These are phyloP conservation scores for Echium plantagineum DNA, from an alignment of 257 asterid species.

Conservation along the genomic window DNA sequence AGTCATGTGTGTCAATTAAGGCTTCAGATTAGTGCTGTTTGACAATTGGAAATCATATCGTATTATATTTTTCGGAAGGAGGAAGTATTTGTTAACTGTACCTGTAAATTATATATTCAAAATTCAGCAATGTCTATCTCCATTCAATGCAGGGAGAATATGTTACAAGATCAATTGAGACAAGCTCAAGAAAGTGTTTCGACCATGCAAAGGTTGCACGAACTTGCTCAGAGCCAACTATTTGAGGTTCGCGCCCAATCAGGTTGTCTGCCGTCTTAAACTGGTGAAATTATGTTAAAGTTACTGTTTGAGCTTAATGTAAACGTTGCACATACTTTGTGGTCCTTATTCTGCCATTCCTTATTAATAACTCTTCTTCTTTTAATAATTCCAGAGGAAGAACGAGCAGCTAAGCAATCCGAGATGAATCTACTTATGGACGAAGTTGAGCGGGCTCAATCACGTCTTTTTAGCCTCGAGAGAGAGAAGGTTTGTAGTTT, in stretches of 20 bases:
- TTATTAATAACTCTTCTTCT: conserved; percentile 13
- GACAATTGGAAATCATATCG: no score
- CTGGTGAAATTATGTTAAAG: neutral
- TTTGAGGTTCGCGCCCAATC: conserved; percentile 98
- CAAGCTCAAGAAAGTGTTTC: conserved; percentile 97
- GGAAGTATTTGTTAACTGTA: neutral
- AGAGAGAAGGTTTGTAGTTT: conserved; percentile 75
- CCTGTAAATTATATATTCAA: neutral
- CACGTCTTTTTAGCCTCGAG: conserved; percentile 89
- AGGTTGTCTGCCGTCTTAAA: conserved; percentile 36
- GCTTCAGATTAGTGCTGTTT: no score
- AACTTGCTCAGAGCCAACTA: conserved; percentile 94
- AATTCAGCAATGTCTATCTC: conserved; percentile 7
- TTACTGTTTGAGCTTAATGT: neutral
- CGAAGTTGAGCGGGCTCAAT: conserved; percentile 96
- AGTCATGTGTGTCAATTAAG: no score
- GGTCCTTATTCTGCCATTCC: neutral
- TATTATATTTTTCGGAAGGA: no score
- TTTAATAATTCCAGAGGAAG: conserved; percentile 60
- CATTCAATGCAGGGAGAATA: conserved; percentile 56
- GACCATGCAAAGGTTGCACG: conserved; percentile 90
- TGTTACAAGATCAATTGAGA: conserved; percentile 89
- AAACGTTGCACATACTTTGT: neutral
- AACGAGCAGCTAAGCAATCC: conserved; percentile 80
- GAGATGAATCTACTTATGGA: conserved; percentile 92